Evolutionary conservation across 768 basidiomycete genomes (phyloP).

Genomic region (Collybiopsis confluens): DNA sequence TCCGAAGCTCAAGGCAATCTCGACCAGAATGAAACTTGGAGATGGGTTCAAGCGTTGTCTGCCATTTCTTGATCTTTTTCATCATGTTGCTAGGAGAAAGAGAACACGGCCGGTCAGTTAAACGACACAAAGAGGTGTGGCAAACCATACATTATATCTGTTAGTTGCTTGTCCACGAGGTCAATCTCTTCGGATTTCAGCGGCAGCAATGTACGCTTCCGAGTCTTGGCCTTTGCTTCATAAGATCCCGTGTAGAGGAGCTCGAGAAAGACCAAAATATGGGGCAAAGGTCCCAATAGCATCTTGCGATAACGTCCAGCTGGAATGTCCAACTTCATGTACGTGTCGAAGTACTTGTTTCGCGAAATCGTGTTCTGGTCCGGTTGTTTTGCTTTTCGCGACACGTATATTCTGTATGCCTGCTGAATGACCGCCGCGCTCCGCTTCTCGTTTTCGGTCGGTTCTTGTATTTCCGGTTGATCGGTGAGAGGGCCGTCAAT

Average conservation of each 20-base stretch:
- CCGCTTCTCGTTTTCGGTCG: slow-evolving; percentile 20
- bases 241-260: not conserved
- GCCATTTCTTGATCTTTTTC: not conserved
- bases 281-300: slow-evolving; percentile 9
- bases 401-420: slow-evolving; percentile 10
- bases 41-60: not conserved
- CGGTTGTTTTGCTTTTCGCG: slow-evolving; percentile 9
- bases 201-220: not conserved
- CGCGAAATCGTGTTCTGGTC: slow-evolving; percentile 10
- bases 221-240: not conserved
- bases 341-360: slow-evolving; percentile 2
- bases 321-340: not conserved
- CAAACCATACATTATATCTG: not conserved
- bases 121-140: not conserved
- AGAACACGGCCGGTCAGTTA: not conserved
- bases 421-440: slow-evolving; percentile 21
- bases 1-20: not conserved
- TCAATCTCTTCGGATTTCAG: slow-evolving; percentile 1
- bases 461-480: slow-evolving; percentile 14
- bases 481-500: slow-evolving; percentile 11
- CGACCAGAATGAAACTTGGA: not conserved
- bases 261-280: slow-evolving; percentile 1
- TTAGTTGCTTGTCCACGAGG: not conserved
- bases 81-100: not conserved
- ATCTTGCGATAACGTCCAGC: slow-evolving; percentile 7